A percentile compares a stretch with the other conserved stretches of the same genome.
phyloP scores from a whole-genome alignment of 352 stramenopile species.

The Peronospora belbahrii region DNA sequence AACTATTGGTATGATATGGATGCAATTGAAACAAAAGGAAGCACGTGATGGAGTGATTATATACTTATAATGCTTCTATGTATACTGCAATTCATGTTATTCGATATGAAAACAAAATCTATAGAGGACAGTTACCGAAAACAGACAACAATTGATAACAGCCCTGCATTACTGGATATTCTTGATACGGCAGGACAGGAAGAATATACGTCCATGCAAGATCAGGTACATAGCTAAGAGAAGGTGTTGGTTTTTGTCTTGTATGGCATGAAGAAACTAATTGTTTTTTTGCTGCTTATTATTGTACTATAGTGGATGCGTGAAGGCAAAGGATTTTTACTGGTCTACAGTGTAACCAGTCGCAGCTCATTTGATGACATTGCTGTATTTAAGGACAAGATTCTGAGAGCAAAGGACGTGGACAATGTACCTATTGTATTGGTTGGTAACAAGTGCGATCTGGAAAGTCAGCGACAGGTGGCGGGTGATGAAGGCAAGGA shows the following conservation, averaged over 20 bases:
- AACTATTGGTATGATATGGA: slow-evolving; percentile 85
- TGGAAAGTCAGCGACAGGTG: slow-evolving; percentile 71
- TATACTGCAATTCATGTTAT: no score
- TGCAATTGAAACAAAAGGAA: no score
- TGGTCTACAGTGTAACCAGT: slow-evolving; percentile 87
- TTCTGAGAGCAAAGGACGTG: slow-evolving; percentile 83
- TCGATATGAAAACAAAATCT: no score
- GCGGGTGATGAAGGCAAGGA: slow-evolving; percentile 51
- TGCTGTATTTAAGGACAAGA: slow-evolving; percentile 85
- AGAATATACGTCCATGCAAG: slow-evolving; percentile 89
- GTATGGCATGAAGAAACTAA: background rate
- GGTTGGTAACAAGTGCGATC: slow-evolving; percentile 86
- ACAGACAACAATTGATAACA: slow-evolving; percentile 81
- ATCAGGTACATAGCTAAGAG: slow-evolving; percentile 43
- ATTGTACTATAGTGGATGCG: slow-evolving; percentile 80
- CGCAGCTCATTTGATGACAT: slow-evolving; percentile 89
- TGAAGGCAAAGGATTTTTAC: slow-evolving; percentile 86
- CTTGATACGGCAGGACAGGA: slow-evolving; percentile 89
- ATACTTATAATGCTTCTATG: no score
- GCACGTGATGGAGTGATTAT: no score
- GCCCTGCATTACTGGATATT: slow-evolving; percentile 81
- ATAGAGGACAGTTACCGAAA: slow-evolving; percentile 90
- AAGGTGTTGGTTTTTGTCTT: background rate
- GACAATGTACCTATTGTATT: slow-evolving; percentile 83
- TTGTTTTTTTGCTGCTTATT: background rate